Evolutionary conservation across 225 moss, liverwort and hornwort genomes (phyloP), one percentile per base, ranked within the genome.

Genomic region (Bryoerythrophyllum caledonicum): DNA sequence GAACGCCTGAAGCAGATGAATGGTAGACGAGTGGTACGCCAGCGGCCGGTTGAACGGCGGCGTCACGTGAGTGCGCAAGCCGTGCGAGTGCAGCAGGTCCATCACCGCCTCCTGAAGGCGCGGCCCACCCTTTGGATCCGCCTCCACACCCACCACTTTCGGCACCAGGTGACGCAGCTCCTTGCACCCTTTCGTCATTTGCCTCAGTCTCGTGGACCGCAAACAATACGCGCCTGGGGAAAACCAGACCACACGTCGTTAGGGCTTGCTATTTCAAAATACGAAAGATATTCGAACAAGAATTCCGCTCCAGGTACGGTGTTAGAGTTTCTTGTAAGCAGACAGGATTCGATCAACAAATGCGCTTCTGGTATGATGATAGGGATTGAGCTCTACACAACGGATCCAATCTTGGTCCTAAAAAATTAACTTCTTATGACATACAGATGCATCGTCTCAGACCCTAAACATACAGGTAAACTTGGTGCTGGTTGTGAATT

Each of bases 81-180:
- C 94, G 57, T 94, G 94, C 16, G 94, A 88, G 60, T 89, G 92
- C 5, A 92, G 81, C 3, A 94, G 76, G 65, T 90, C 80, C 80
- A 92, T 90, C 23, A 94, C 82, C 0, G 94, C 94, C 46, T 92
- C 89, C 40, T 89, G 94, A 0, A 94, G 77, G 25, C 90, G 82
- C 2, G 94, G 94, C 0, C 94, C 94, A 1, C 94, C 94, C 41
- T 85, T 92, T 0, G 94, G 94, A 21, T 94, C 94, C 2, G 92
- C 86, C 9, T 90, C 89, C 10, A 94, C 92, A 5, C 94, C 94
- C 16, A 94, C 86, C 4, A 88, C 86, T 63, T 82, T 86, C 30
- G 94, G 94, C 1, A 94, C 86, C 13, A 92, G 84, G 38, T 88
- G 87, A 28, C 94, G 86, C 0, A 94, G 92, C 81, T 91, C 90